These are phyloP conservation scores for Cystofilobasidium capitatum DNA, from an alignment of 768 basidiomycete genomes.

Conservation along the genomic window DNA sequence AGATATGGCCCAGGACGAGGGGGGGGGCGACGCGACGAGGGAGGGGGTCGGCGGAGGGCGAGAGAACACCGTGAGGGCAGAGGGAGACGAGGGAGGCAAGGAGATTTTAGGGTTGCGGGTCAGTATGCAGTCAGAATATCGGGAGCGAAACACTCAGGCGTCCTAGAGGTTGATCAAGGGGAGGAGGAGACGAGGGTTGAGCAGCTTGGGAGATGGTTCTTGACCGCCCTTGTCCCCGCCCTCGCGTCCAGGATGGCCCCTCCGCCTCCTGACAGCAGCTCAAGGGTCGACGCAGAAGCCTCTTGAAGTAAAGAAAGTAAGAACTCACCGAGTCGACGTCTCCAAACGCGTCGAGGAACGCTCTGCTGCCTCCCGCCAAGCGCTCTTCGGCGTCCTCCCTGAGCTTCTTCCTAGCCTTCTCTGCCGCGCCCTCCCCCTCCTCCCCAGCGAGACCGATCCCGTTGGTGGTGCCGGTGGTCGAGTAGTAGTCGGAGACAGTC, in stretches of 20 bases:
- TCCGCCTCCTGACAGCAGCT: no score
- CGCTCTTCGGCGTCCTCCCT: conserved; percentile 75
- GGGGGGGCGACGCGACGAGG: neutral
- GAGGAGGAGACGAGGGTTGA: no score
- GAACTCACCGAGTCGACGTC: conserved; percentile 78
- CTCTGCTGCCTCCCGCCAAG: conserved; percentile 67
- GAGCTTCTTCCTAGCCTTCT: conserved; percentile 52
- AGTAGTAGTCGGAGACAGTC: conserved; percentile 74
- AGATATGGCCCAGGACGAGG: neutral
- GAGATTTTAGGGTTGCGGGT: no score
- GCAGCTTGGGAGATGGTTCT: no score
- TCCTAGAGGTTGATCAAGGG: no score
- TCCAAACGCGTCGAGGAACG: conserved; percentile 72
- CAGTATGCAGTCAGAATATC: no score
- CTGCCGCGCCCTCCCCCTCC: conserved; percentile 36
- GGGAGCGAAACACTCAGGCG: no score
- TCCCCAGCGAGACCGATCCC: conserved; percentile 29
- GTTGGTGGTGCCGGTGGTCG: conserved; percentile 4
- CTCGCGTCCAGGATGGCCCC: no score
- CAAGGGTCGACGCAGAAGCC: neutral
- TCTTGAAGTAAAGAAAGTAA: neutral
- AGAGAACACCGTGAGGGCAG: no score
- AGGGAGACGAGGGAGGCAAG: no score
- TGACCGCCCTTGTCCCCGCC: no score
- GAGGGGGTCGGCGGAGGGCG: no score